phyloP scores from a whole-genome alignment of 257 asterid species.

The Euphrasia confusa region DNA sequence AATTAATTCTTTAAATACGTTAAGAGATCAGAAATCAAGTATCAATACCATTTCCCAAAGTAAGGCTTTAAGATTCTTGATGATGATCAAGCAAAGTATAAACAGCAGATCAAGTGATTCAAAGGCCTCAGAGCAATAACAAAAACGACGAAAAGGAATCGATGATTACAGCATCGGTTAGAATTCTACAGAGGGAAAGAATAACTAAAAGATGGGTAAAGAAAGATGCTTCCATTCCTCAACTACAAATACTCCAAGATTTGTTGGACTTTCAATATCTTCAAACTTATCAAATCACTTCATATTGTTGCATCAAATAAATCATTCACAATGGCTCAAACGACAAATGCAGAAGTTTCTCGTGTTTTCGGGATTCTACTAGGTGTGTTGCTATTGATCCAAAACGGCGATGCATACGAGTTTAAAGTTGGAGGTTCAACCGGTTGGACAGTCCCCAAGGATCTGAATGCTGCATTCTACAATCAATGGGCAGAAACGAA shows the following conservation, averaged over 20 bases:
- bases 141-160: background rate
- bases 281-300: no score
- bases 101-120: conserved; percentile 16
- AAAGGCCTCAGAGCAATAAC: conserved; percentile 10
- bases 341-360: conserved; percentile 5
- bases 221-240: conserved; percentile 17
- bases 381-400: conserved; percentile 32
- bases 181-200: conserved; percentile 30
- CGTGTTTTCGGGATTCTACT: conserved; percentile 28
- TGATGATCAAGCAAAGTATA: conserved; percentile 60
- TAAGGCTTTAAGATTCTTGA: conserved; percentile 41
- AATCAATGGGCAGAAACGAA: conserved; percentile 49
- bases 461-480: conserved; percentile 34
- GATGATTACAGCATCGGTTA: conserved; percentile 18
- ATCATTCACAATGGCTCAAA: conserved; percentile 42
- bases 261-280: background rate
- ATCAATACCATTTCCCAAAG: conserved; percentile 39
- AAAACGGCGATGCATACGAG: conserved; percentile 41
- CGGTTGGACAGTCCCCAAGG: conserved; percentile 56
- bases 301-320: no score
- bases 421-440: conserved; percentile 63
- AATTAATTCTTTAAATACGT: no score
- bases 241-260: conserved; percentile 49
- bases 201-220: conserved; percentile 34
- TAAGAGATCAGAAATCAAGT: no score